A percentile compares a stretch with the other conserved stretches of the same genome.
phyloP scores from a whole-genome alignment of 2,329 filamentous ascomycete genomes.

The Cladophialophora yegresii region DNA sequence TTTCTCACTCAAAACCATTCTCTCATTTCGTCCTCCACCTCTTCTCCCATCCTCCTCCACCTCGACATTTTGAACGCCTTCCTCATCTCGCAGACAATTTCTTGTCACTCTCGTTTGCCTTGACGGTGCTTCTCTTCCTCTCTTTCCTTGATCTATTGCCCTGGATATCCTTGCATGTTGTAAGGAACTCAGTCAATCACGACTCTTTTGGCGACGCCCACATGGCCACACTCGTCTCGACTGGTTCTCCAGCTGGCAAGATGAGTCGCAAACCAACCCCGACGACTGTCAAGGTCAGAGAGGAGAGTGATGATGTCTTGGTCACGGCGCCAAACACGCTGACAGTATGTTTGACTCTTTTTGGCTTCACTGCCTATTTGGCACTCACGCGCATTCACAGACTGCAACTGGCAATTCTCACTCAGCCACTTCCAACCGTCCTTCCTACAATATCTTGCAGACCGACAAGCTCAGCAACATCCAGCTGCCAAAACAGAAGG shows the following conservation, averaged over 20 bases:
- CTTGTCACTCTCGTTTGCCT: conserved; percentile 19
- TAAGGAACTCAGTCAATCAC: conserved; percentile 14
- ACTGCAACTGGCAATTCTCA: conserved; percentile 31
- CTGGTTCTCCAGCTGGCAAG: conserved; percentile 29
- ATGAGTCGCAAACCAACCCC: conserved; percentile 35
- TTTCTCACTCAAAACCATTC: not conserved
- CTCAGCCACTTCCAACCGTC: conserved; percentile 13
- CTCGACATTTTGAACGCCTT: conserved; percentile 27
- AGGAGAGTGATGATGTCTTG: conserved; percentile 27
- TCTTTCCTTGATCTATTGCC: conserved; percentile 24
- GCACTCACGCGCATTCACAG: conserved; percentile 40
- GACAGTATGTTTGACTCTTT: conserved; percentile 19
- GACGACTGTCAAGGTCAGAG: conserved; percentile 28
- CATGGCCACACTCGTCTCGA: conserved; percentile 32
- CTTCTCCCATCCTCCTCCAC: conserved; percentile 34
- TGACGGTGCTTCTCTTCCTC: conserved; percentile 19
- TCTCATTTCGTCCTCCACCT: conserved; percentile 16
- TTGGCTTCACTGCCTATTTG: conserved; percentile 10
- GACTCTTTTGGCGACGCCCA: not conserved
- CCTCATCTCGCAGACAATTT: conserved; percentile 24
- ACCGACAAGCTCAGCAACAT: conserved; percentile 29
- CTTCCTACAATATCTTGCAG: conserved; percentile 23
- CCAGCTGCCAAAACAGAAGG: conserved; percentile 25
- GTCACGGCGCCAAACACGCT: conserved; percentile 17
- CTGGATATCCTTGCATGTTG: conserved; percentile 29